Evolutionary conservation across 345 rosid genomes (phyloP).

Genomic region (Boechera stricta): DNA sequence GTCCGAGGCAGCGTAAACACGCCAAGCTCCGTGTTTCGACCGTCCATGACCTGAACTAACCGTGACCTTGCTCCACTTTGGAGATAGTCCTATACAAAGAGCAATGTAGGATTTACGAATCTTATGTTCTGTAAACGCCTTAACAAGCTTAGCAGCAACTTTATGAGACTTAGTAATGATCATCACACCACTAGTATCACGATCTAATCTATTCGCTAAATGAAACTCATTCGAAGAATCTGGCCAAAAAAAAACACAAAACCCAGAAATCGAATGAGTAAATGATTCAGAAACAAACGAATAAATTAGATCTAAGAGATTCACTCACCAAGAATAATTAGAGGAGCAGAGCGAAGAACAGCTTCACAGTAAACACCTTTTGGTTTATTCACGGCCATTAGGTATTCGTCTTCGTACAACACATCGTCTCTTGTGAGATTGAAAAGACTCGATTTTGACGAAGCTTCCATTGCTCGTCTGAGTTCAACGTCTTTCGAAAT

Average conservation of each 20-base stretch:
- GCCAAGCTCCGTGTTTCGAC: conserved; percentile 92
- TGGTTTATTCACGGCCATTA: conserved; percentile 82
- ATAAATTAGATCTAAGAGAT: background rate
- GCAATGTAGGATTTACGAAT: conserved; percentile 81
- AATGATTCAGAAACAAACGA: background rate
- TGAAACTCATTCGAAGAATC: conserved; percentile 59
- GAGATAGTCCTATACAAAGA: conserved; percentile 63
- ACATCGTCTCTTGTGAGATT: conserved; percentile 54
- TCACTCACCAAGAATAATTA: conserved; percentile 43
- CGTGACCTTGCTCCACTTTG: conserved; percentile 71
- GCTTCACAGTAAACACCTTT: conserved; percentile 81
- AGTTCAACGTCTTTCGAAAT: conserved; percentile 77
- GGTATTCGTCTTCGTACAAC: conserved; percentile 82
- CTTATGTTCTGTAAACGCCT: conserved; percentile 79
- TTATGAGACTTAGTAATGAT: conserved; percentile 81
- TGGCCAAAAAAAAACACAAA: background rate
- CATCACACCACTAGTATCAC: conserved; percentile 91
- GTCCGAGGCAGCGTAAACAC: conserved; percentile 78
- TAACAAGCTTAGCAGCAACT: conserved; percentile 83
- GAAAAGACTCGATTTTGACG: conserved; percentile 73
- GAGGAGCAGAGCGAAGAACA: conserved; percentile 61
- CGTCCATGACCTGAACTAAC: conserved; percentile 91
- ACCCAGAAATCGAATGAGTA: background rate
- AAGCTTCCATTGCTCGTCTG: conserved; percentile 77
- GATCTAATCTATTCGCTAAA: conserved; percentile 91